Evolutionary conservation across 129 eudicot species (phyloP).

Genomic region (Kitagawia praeruptora): DNA sequence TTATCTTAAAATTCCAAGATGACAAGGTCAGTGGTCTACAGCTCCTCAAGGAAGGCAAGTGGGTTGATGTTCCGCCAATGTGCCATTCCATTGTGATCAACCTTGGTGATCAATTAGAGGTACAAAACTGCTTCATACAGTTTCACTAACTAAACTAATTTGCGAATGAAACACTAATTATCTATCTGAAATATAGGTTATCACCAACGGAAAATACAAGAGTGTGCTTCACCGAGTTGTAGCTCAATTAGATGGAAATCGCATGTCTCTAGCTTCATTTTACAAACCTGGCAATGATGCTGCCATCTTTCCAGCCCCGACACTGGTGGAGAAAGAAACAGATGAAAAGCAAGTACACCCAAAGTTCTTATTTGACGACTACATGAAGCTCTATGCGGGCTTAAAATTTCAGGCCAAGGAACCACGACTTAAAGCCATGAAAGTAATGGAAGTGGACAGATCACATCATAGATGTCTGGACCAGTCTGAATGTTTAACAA

Average conservation of each 20-base stretch:
- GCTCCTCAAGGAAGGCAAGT: slow-evolving; percentile 18
- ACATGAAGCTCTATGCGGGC: slow-evolving; percentile 23
- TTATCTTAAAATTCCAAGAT: slow-evolving; percentile 12
- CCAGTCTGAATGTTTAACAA: neutral
- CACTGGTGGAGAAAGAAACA: slow-evolving; percentile 16
- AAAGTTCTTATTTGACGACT: slow-evolving; percentile 25
- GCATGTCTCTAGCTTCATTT: slow-evolving; percentile 32
- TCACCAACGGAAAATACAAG: slow-evolving; percentile 36
- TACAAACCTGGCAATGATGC: slow-evolving; percentile 35
- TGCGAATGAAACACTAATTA: neutral
- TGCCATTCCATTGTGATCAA: slow-evolving; percentile 16
- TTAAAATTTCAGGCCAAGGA: slow-evolving; percentile 27
- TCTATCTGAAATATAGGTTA: slow-evolving; percentile 14
- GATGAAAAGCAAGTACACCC: slow-evolving; percentile 17
- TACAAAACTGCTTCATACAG: neutral
- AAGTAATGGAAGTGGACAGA: slow-evolving; percentile 3
- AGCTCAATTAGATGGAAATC: slow-evolving; percentile 27
- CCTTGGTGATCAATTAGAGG: slow-evolving; percentile 19
- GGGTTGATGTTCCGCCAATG: slow-evolving; percentile 20
- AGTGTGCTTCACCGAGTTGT: slow-evolving; percentile 31
- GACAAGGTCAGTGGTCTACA: slow-evolving; percentile 20
- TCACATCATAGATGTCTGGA: slow-evolving; percentile 10
- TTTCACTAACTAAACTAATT: neutral
- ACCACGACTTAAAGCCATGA: slow-evolving; percentile 25
- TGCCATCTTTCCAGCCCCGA: slow-evolving; percentile 20